Percentiles rank a stretch among this genome's conserved stretches.
phyloP scores from a whole-genome alignment of 73 alveolate species.

The Paramecium tetraurelia region DNA sequence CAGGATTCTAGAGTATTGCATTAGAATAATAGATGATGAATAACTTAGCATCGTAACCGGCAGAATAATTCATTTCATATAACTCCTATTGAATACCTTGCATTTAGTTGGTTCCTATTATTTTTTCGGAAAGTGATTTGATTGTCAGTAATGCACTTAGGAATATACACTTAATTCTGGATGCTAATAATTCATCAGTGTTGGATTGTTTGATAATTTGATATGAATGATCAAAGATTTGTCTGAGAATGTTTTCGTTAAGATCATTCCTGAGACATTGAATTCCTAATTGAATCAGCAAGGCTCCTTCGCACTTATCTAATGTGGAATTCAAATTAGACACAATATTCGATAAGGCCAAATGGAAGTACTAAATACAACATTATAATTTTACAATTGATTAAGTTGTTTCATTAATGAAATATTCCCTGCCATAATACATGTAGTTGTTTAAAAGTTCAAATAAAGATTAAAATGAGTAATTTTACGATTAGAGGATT shows the following conservation, averaged over 20 bases:
- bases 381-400: background rate
- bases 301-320: background rate
- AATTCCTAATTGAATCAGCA: background rate
- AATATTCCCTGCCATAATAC: background rate
- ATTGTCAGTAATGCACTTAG: background rate
- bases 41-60: constrained; percentile 5
- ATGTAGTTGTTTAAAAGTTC: background rate
- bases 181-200: background rate
- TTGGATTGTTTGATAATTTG: background rate
- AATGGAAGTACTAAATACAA: background rate
- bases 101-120: background rate
- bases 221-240: background rate
- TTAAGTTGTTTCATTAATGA: background rate
- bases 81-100: background rate
- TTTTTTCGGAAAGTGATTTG: background rate
- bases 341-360: background rate
- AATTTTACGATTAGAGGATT: background rate
- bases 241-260: background rate
- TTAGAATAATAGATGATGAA: background rate
- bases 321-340: background rate
- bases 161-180: background rate
- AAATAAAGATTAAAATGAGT: background rate
- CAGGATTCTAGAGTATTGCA: background rate
- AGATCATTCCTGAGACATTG: background rate
- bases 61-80: background rate